Conservation (phyloP, 2,329 filamentous ascomycete species). For the Botrytis galanthina region DNA sequence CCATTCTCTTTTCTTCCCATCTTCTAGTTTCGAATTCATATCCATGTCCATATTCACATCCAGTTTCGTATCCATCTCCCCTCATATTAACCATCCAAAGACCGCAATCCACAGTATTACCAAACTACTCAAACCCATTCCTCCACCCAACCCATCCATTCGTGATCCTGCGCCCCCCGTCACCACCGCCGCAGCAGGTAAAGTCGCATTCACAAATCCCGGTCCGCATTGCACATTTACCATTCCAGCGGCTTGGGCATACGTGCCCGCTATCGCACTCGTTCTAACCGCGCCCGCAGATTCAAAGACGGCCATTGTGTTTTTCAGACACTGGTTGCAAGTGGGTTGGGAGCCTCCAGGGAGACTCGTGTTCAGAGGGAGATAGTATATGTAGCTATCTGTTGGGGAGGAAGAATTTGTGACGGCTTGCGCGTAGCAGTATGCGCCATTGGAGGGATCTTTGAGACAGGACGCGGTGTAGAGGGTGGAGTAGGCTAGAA, state of each 20-base stretch:
- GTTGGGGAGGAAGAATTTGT: conserved; percentile 69
- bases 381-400: conserved; percentile 79
- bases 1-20: neutral
- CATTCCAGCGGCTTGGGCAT: conserved; percentile 66
- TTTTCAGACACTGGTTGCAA: conserved; percentile 72
- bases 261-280: conserved; percentile 67
- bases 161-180: neutral
- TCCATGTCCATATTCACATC: neutral
- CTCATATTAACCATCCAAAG: neutral
- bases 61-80: neutral
- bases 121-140: neutral
- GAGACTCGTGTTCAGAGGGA: conserved; percentile 67
- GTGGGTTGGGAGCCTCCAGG: conserved; percentile 52
- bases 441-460: conserved; percentile 62
- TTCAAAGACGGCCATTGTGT: conserved; percentile 81
- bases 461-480: conserved; percentile 80
- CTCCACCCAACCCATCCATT: neutral
- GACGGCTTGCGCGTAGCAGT: conserved; percentile 81
- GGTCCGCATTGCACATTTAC: conserved; percentile 66
- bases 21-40: neutral
- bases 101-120: neutral
- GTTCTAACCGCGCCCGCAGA: conserved; percentile 62
- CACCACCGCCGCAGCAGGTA: conserved; percentile 37
- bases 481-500: conserved; percentile 73
- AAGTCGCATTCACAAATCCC: conserved; percentile 55